Conservation (phyloP, 495 filamentous ascomycete genomes). For the Amniculicola lignicola region DNA sequence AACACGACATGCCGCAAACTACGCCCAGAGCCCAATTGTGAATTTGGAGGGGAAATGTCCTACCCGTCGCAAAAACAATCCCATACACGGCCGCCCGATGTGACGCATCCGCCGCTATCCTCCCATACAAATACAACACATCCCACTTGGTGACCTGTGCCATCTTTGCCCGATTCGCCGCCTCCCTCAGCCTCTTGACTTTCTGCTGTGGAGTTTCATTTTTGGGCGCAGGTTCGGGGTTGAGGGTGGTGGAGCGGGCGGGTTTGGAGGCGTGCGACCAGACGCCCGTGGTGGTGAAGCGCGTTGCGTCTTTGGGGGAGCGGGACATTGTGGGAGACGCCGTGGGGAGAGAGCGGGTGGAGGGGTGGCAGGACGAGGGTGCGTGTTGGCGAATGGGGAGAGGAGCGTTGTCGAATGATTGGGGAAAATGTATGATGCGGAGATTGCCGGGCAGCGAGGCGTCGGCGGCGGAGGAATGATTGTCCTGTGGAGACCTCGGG, state of each 20-base stretch:
- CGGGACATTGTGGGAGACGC: slow-evolving; percentile 60
- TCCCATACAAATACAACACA: slow-evolving; percentile 55
- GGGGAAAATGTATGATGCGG: slow-evolving; percentile 21
- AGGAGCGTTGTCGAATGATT: neutral
- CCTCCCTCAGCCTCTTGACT: slow-evolving; percentile 78
- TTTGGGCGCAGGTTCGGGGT: slow-evolving; percentile 36
- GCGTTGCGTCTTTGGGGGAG: slow-evolving; percentile 87
- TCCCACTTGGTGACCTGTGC: slow-evolving; percentile 59
- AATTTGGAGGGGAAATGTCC: slow-evolving; percentile 15
- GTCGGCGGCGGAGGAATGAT: neutral
- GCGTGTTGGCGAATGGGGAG: slow-evolving; percentile 3
- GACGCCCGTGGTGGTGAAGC: slow-evolving; percentile 89
- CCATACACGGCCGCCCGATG: slow-evolving; percentile 73
- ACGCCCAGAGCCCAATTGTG: too few relatives aligned
- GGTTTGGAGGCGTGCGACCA: slow-evolving; percentile 71
- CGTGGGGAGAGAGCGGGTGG: neutral
- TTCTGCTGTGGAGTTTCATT: slow-evolving; percentile 85
- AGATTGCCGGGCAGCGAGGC: slow-evolving; percentile 22
- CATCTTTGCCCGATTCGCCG: slow-evolving; percentile 65
- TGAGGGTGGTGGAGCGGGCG: slow-evolving; percentile 27
- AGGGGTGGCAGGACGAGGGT: neutral
- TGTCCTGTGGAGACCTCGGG: neutral
- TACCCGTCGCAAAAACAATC: slow-evolving; percentile 79
- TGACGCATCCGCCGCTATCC: slow-evolving; percentile 75
- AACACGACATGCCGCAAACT: too few relatives aligned